Evolutionary conservation across 768 basidiomycete genomes (phyloP).

Genomic region (Boletus rubescentipes): DNA sequence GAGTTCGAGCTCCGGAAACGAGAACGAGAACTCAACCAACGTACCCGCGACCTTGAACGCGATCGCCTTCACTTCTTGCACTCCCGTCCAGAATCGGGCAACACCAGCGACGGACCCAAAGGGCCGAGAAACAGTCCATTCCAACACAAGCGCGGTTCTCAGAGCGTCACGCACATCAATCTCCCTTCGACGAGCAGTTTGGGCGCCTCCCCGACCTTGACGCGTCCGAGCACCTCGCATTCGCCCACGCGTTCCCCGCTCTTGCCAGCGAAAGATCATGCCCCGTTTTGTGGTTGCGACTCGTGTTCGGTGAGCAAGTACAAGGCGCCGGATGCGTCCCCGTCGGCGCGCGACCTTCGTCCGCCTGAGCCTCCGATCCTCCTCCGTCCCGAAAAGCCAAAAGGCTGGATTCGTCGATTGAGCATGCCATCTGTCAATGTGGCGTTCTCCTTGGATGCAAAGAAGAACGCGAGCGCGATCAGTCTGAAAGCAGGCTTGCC

Average conservation of each 20-base stretch:
- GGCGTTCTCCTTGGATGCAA: constrained; percentile 59
- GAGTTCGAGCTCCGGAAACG: constrained; percentile 52
- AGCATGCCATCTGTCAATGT: constrained; percentile 72
- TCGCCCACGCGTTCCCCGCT: constrained; percentile 30
- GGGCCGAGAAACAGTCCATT: constrained; percentile 25
- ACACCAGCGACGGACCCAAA: constrained; percentile 31
- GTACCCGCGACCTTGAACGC: constrained; percentile 54
- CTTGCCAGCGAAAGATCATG: constrained; percentile 42
- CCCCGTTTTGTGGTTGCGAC: constrained; percentile 66
- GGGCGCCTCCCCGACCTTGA: neutral
- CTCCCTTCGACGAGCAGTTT: constrained; percentile 16
- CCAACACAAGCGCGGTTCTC: constrained; percentile 30
- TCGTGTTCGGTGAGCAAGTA: constrained; percentile 62
- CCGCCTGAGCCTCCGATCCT: constrained; percentile 43
- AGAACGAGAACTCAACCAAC: constrained; percentile 54
- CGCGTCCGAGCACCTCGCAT: constrained; percentile 26
- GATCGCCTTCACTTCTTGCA: constrained; percentile 47
- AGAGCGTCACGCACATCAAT: constrained; percentile 30
- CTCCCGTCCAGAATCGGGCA: constrained; percentile 30
- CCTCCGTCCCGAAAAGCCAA: constrained; percentile 57
- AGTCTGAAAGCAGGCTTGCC: constrained; percentile 34
- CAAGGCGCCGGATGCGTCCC: constrained; percentile 29
- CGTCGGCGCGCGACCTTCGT: constrained; percentile 36
- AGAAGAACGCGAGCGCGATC: constrained; percentile 49
- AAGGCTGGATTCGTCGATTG: constrained; percentile 72